Conservation (phyloP, 306 rosid species). For the Quercus parvula region DNA sequence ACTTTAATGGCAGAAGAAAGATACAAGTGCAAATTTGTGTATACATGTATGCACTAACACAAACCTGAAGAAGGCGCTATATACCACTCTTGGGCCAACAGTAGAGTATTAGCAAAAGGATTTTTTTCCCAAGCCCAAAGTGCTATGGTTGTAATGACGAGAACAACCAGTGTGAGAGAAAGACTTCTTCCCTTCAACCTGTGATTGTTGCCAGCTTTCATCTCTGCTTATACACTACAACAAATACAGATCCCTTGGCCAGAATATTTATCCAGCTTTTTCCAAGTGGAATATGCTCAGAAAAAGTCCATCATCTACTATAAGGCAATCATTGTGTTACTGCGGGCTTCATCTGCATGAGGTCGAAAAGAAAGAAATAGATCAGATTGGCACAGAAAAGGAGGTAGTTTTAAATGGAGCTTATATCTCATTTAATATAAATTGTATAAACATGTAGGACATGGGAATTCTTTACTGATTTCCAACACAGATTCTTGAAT, state of each 20-base stretch:
- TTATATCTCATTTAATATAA: not conserved
- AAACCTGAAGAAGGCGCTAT: conserved; percentile 48
- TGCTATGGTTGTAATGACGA: conserved; percentile 46
- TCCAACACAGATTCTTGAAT: not conserved
- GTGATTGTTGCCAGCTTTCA: conserved; percentile 58
- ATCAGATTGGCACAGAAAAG: not conserved
- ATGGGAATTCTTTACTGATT: not conserved
- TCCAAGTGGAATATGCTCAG: conserved; percentile 1
- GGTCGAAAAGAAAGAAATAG: not conserved
- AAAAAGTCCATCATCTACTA: conserved; percentile 2
- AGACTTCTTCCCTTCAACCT: conserved; percentile 48
- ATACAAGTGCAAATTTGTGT: not conserved
- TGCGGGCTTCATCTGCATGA: not conserved
- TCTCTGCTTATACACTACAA: conserved; percentile 23
- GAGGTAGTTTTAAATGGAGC: not conserved
- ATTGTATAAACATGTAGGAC: not conserved
- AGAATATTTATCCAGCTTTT: not conserved
- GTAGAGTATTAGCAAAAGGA: conserved; percentile 46
- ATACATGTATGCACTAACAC: conserved; percentile 21
- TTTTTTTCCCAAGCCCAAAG: conserved; percentile 73
- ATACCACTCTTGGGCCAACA: conserved; percentile 41
- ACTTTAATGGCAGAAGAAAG: not conserved
- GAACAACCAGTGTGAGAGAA: conserved; percentile 46
- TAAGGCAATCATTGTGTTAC: not conserved
- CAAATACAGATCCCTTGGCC: conserved; percentile 18